Evolutionary conservation across 164 flowering plant genomes (phyloP), one percentile per base, ranked within the genome.

Genomic region (Vitis riparia): DNA sequence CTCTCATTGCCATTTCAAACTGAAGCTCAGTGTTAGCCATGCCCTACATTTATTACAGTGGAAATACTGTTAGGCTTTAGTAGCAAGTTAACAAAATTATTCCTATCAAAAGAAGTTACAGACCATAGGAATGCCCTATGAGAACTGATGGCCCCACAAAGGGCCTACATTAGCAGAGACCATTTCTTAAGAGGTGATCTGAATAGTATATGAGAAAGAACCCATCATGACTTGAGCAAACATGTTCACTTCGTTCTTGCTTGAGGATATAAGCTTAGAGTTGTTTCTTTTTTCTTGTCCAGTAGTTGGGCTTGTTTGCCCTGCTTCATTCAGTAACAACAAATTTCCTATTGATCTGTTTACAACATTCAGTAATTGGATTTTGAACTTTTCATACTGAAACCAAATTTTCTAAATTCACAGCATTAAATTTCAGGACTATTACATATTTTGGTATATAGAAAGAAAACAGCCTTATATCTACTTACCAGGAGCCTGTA

Each of bases 21-120:
- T 89, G 98, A 74, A 93, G 98, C 78, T 93, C 98, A 6, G 89
- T 85, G 75, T 93, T 93, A n/a, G 91, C 79, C 92, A 93, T 93
- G 63, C 91, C 94, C 98, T 93, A 66, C 72, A 79, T 60, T 57
- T 12, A 71, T 55, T 62, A 55, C 32, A 70, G 67, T 52, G 50
- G 16, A 58, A 17, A 3, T 61, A 53, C 37, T 51, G 16, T 65
- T 9, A 75, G 74, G 15, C 15, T 72, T 30, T 30, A 52, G 50
- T 23, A 51, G 57, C 61, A 50, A 51, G n/a, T 56, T 48, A 2
- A 51, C 10, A 29, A 14, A 56, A 32, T 13, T 13, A 13, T 60
- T 37, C 44, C 5, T 37, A 37, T 6, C 44, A 37, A 37, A 37
- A 37, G 44, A 37, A 37, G 44, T 0, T 5, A 37, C 44, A 37